Percentiles rank a stretch among this genome's conserved stretches.
Evolutionary conservation across 108 stramenopile genomes (phyloP).

Genomic region (Mayamaea pseudoterrestris): DNA sequence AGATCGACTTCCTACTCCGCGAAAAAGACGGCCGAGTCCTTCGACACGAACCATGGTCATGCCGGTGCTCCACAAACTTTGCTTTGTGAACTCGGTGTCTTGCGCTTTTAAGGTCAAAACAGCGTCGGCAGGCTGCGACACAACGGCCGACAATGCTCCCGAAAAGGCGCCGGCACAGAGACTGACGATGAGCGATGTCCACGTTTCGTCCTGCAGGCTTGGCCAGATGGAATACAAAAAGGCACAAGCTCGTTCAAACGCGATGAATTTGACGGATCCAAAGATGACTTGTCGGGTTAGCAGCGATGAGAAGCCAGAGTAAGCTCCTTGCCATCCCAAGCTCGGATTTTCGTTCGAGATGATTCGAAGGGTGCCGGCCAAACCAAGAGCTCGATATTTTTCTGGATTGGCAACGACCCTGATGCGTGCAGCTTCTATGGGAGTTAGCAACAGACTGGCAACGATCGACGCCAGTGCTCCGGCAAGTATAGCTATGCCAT

Average conservation of each 20-base stretch:
- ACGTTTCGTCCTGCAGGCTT: conserved; percentile 42
- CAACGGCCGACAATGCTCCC: conserved; percentile 64
- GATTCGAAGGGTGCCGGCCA: conserved; percentile 48
- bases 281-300: conserved; percentile 90
- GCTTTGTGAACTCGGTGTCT: conserved; percentile 21
- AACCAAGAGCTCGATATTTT: conserved; percentile 37
- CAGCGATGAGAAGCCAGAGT: conserved; percentile 82
- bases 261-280: conserved; percentile 88
- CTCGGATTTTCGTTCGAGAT: conserved; percentile 49
- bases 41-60: conserved; percentile 66
- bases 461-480: conserved; percentile 82
- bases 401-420: conserved; percentile 79
- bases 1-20: conserved; percentile 81
- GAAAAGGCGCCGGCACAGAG: conserved; percentile 80
- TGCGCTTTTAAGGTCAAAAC: conserved; percentile 71
- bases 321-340: conserved; percentile 56
- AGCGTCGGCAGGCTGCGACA: conserved; percentile 89
- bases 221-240: conserved; percentile 46
- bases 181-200: conserved; percentile 63
- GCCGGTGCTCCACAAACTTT: background rate
- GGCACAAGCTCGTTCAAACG: conserved; percentile 83
- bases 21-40: conserved; percentile 61
- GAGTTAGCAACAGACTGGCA: conserved; percentile 83
- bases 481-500: conserved; percentile 73
- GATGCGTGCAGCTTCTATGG: conserved; percentile 77